Base-by-base conservation (phyloP, 2,329 filamentous ascomycete species). In the Fusarium haematococcum region DNA sequence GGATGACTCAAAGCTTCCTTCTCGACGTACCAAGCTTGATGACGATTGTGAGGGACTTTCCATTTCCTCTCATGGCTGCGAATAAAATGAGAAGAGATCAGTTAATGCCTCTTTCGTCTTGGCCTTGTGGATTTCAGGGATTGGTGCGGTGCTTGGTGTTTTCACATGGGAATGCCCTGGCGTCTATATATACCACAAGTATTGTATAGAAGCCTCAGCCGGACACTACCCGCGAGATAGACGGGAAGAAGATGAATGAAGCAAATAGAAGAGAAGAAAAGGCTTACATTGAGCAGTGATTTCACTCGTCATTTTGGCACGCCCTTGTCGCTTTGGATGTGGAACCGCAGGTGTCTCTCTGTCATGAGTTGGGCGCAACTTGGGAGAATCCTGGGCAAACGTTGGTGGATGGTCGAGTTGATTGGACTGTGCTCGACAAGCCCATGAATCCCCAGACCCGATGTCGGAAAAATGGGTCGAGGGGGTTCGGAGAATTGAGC, bases 1-100 rank as follows among this genome's bases (percentile, higher is more conserved):
- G 30, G 52, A 68, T 65, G 52, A 72, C 37, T 65, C 67, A 56
- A 52, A 67, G 45, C 56, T 58, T 63, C 59, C 65, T 64, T 32
- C 27, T 52, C 20, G 45, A 61, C 88, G 82, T 88, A 97, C 94
- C 94, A 74, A 97, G 90, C 86, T 97, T 97, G 79, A 97, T 96
- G 78, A 97, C 94, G 73, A 97, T 90, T 63, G 81, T 84, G 74
- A 81, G 73, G 54, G 79, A 73, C 75, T 90, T 92, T 63, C 74
- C 71, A 59, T 74, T 83, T 48, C 84, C 86, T 86, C 91, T 94
- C 91, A 93, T 94, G 75, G 82, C 89, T 89, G 84, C 80, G 63
- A 81, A 56, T 67, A 57, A 41, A 65, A 59, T 57, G 45, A 30
- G 30, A 67, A 54, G 37, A 48, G 33, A 92, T 94, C 76, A 94